A percentile compares a stretch with the other conserved stretches of the same genome.
Conservation (phyloP, 2,329 filamentous ascomycete species). For the Diaporthe eres region DNA sequence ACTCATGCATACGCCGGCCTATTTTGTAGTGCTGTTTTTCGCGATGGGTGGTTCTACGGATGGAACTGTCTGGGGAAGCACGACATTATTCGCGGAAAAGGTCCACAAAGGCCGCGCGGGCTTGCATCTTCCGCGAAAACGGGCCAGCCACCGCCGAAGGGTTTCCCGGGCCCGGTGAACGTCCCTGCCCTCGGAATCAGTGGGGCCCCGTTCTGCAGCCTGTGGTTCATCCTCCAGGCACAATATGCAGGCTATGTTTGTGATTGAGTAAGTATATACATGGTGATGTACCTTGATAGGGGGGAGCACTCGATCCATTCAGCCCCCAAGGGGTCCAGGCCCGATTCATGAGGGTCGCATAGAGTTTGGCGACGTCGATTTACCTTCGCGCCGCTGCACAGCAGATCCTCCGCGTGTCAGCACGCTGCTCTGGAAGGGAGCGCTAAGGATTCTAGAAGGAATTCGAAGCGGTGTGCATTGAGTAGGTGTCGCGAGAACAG, state of each 20-base stretch:
- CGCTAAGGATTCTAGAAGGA: conserved; percentile 33
- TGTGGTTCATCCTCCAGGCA: neutral
- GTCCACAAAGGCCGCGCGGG: conserved; percentile 12
- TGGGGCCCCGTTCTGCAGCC: conserved; percentile 15
- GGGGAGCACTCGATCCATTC: neutral
- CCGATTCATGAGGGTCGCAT: conserved; percentile 12
- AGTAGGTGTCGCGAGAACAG: conserved; percentile 18
- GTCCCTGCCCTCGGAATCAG: conserved; percentile 1
- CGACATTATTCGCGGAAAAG: conserved; percentile 31
- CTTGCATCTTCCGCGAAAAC: conserved; percentile 26
- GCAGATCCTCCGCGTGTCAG: conserved; percentile 28
- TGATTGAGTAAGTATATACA: neutral
- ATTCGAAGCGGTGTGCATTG: conserved; percentile 26
- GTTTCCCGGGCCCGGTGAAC: neutral
- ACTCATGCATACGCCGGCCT: neutral
- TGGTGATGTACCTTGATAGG: neutral
- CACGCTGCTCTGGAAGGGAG: conserved; percentile 5
- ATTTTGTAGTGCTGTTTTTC: neutral
- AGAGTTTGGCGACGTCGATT: conserved; percentile 32
- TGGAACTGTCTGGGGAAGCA: conserved; percentile 2
- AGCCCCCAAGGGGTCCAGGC: conserved; percentile 31
- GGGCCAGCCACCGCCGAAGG: conserved; percentile 18
- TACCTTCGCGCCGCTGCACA: conserved; percentile 19
- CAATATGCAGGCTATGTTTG: neutral
- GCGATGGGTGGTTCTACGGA: conserved; percentile 13